Base-by-base conservation (phyloP, 139 green algal species). In the Asterochloris sp. region DNA sequence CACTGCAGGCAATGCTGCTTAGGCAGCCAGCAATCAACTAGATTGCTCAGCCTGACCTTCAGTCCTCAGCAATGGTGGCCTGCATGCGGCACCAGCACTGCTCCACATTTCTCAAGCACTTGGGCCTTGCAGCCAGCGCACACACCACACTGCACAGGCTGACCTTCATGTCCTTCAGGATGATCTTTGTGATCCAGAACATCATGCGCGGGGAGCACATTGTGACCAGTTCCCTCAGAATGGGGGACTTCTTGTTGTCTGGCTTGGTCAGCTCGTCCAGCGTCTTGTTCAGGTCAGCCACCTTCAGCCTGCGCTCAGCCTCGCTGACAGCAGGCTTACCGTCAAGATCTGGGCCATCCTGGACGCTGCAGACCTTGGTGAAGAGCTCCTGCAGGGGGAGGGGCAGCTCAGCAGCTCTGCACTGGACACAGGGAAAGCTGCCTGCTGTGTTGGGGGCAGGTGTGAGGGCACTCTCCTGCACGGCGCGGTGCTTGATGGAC, bases 81-180 rank as follows among this genome's bases (percentile, higher is more conserved):
- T 21, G 21, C 66, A 71, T 26, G 21, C 19, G 19, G 17, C 21
- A 1, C 66, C 19, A 26, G 66, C 17, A 23, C 19, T 71, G 4
- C 17, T 6, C 17, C 66, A 71, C 19, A 71, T 26, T 8, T 26
- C 17, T 71, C 19, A 24, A 16, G 16, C 63, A 21, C 21, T 23
- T 71, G 66, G n/a, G 19, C 21, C 66, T 26, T 71, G 66, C 19
- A 26, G 21, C 21, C 19, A 71, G 17, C 21, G 19, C 17, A 71
- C 19, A 71, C 21, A 26, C 19, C 17, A 71, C 19, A 21, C 8
- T 69, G 9, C 11, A 13, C 38, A 54, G 15, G 29, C 16, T 21
- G 13, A 91, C 84, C 90, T 94, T 94, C 12, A 93, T 71, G 60
- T 93, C 89, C 69, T 90, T 90, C 28, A 97, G 81, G 19, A 97